Evolutionary conservation across 2,329 filamentous ascomycete genomes (phyloP), one percentile per base, ranked within the genome.

Genomic region (Cercospora brassicicola): DNA sequence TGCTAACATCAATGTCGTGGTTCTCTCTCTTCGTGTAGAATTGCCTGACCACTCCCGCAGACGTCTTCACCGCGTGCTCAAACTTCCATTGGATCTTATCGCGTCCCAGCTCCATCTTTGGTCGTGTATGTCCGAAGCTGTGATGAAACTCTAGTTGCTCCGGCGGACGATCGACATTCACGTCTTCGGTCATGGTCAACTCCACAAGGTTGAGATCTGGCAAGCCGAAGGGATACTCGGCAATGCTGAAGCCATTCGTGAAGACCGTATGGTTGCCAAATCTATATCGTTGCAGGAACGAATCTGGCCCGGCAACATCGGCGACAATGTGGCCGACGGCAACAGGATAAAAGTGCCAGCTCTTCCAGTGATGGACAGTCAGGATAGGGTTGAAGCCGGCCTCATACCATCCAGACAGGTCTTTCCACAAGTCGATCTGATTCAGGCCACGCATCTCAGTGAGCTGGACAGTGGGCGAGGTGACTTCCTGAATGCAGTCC

Each of bases 331-430:
- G 71, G 9, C 73, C 71, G 9, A 71, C 62, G 13, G 69, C 68
- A 18, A 73, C 69, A 3, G 72, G 70, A 59, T 72, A 73, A 62
- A 67, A 68, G 64, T 75, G 73, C 73, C 73, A 75, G 55, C 71
- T 73, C 59, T 76, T 75, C 73, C 73, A 76, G 66, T 76, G 74
- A 64, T 76, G 74, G 7, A 76, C 64, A 2, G 71, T 75, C n/a
- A 74, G 66, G 18, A 75, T 65, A 3, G 71, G 71, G 10, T 39
- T 66, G 55, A 70, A 71, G 23, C 73, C 73, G 20, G 73, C 71
- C 64, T 76, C 74, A 60, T 75, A 76, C 72, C 72, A 76, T 15
- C 74, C 74, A 23, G 72, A 72, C 7, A 75, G 51, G 59, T 74
- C 73, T 10, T 68, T 67, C 71, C 72, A 74, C 57, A 76, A 20